Base-by-base conservation (phyloP, 163 green algal species). In the Chlorella variabilis region DNA sequence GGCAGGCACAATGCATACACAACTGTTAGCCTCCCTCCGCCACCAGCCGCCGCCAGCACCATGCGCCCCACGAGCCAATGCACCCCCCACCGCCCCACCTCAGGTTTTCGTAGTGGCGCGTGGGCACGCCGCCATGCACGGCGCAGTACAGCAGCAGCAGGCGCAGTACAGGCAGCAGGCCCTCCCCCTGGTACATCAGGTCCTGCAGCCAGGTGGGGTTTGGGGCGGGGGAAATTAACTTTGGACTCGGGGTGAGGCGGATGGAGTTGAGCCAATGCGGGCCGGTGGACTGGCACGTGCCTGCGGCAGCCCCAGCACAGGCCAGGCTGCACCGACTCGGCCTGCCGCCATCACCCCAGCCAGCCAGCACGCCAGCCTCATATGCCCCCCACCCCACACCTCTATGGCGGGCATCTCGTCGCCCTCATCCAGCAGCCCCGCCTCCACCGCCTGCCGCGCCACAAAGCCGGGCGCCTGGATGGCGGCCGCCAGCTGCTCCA, bases 111-210 rank as follows among this genome's bases (percentile, higher is more conserved):
- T 84, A 91, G 38, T 87, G 79, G 67, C 91, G 91, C 67, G 90
- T 91, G 17, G 94, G 92, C n/a, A 98, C 45, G 48, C 95, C 95
- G 42, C 90, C 88, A 48, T 91, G 83, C 29, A 89, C 61, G 15
- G 63, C 45, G 34, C 65, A 97, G 39, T 95, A 76, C 41, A 98
- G 86, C 77, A 89, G 92, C 75, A 98, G 78, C 80, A 99, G 88
- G 4, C 96, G 91, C 83, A 98, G 89, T 45, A 97, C 92, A 13
- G 81, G 77, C 71, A 91, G 25, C 71, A 95, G 38, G 23, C 89
- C 39, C 36, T 78, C 75, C 0, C 75, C 80, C 67, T 74, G 82
- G 76, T 75, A 90, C 78, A 98, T 92, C 63, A 96, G 74, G 73
- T 95, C 93, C 90, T 98, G 90, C 65, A 90, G 67, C 3, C 34